Conservation (phyloP, 169 alveolate species). For the Plasmodium vinckei region DNA sequence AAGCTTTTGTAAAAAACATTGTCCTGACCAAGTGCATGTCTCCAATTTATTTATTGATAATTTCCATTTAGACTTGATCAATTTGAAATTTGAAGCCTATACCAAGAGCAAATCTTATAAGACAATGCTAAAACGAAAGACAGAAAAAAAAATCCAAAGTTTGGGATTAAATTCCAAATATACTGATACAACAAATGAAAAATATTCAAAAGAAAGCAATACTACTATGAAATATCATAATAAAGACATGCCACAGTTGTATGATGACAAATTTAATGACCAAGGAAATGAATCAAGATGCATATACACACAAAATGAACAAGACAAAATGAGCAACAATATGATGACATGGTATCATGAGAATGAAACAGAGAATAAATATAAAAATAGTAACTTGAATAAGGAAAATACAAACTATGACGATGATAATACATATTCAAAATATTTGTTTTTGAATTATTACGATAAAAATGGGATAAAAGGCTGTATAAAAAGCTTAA, state of each 20-base stretch:
- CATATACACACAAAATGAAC: background rate
- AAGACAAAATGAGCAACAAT: background rate
- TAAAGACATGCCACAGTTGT: background rate
- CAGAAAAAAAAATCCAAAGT: background rate
- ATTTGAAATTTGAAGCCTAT: conserved; percentile 43
- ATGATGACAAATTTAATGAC: too few relatives aligned
- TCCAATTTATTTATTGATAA: conserved; percentile 54
- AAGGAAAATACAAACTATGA: background rate
- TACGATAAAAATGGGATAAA: conserved; percentile 6
- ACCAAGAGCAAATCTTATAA: conserved; percentile 12
- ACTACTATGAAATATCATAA: background rate
- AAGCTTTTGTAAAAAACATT: conserved; percentile 43
- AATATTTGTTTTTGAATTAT: background rate
- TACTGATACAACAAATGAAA: background rate
- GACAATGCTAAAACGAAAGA: too few relatives aligned
- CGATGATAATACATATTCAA: conserved; percentile 9
- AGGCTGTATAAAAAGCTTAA: conserved; percentile 30
- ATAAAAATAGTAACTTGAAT: background rate
- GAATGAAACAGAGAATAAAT: background rate
- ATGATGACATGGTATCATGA: background rate
- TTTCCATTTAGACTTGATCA: conserved; percentile 36
- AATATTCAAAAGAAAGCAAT: background rate
- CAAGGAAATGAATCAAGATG: too few relatives aligned
- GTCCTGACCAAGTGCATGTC: conserved; percentile 18
- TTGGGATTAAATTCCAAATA: background rate